Conservation (phyloP, 345 rosid species). For the Aegle marmelos region DNA sequence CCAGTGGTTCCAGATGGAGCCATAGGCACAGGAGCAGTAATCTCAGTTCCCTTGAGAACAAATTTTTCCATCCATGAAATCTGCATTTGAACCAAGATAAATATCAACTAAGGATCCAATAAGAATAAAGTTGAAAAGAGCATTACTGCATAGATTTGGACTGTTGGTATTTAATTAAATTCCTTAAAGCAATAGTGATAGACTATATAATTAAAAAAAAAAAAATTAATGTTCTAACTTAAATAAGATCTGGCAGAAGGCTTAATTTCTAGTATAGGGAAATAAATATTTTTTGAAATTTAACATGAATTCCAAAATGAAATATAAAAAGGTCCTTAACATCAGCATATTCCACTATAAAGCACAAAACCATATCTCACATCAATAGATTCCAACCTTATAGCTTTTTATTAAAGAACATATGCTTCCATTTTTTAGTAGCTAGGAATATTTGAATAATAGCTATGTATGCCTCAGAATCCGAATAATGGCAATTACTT, state of each 20-base stretch:
- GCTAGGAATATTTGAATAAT: not conserved
- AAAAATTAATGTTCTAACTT: not conserved
- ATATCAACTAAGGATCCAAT: slow-evolving; percentile 3
- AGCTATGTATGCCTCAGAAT: slow-evolving; percentile 20
- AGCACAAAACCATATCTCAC: not conserved
- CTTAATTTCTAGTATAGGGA: not conserved
- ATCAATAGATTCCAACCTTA: slow-evolving; percentile 13
- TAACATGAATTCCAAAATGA: not conserved
- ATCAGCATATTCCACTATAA: not conserved
- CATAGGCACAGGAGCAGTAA: slow-evolving; percentile 98
- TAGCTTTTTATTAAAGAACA: slow-evolving; percentile 17
- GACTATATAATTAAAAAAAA: not conserved
- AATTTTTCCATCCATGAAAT: slow-evolving; percentile 99
- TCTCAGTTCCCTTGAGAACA: slow-evolving; percentile 89
- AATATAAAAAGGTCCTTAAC: not conserved
- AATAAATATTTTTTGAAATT: not conserved
- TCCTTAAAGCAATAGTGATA: not conserved
- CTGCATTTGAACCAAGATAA: slow-evolving; percentile 38
- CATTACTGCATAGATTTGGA: slow-evolving; percentile 4
- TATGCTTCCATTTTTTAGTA: slow-evolving; percentile 21
- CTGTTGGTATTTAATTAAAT: not conserved
- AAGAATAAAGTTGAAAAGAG: not conserved
- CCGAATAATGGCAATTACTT: slow-evolving; percentile 25
- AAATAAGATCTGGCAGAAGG: not conserved
- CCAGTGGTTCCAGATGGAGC: slow-evolving; percentile 94